Base-by-base conservation (phyloP, 768 basidiomycete species). In the Amyloporia xantha region DNA sequence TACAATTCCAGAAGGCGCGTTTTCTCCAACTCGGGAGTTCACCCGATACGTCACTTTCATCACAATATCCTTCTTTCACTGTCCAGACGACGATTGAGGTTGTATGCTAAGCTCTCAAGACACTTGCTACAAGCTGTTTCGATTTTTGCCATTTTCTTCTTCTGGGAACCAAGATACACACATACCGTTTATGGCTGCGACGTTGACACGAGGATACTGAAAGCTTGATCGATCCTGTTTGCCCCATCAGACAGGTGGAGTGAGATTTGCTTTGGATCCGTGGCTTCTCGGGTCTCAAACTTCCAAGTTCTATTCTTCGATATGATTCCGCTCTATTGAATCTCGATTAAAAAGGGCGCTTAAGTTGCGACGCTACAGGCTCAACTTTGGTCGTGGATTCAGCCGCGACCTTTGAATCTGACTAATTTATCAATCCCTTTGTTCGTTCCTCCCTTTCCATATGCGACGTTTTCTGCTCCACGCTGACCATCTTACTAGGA, bases 321-420 rank as follows among this genome's bases (percentile, higher is more conserved):
- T n/a, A n/a, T 24, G 42, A 28, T 12, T 43, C 23, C 23, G 42
- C 24, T 45, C 19, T 23, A 17, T 33, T 21, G 44, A 44, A 45
- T 45, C 44, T 45, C 11, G 44, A 45, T 45, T 12, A 21, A 17
- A 5, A 33, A 33, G 17, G 20, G 44, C 33, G 17, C 33, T 23
- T n/a, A 35, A 13, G 23, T 36, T 27, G 21, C 24, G 24, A 13
- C 21, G n/a, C 36, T 20, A 19, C 33, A 45, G 44, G 44, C 44
- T 35, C 17, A 45, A 45, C 44, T 45, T 17, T 35, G 44, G 12
- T 4, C 44, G 28, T 30, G 36, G 33, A 45, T 45, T 45, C 44
- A 45, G 44, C 44, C 44, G 42, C 27, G 33, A 36, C 44, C 3
- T 45, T 45, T n/a, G 4, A 21, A 3, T 12, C 30, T 19, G 28